phyloP scores from a whole-genome alignment of 129 eudicot genomes.

The Centella asiatica region DNA sequence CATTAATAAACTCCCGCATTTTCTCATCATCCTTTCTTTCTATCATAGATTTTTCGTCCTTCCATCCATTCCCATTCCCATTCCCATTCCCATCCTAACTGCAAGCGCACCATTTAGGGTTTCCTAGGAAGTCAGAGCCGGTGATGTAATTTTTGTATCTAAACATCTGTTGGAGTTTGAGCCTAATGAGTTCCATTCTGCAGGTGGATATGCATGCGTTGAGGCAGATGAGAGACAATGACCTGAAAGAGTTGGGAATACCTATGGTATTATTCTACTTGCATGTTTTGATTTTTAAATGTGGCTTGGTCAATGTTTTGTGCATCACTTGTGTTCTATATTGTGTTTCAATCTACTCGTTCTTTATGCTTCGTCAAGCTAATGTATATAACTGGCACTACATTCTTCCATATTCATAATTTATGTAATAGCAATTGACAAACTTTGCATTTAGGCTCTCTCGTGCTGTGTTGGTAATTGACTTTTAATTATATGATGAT shows the following conservation, averaged over 20 bases:
- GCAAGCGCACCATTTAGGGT: no score
- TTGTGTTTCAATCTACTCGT: background rate
- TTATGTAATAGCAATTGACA: no score
- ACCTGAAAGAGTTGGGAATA: slow-evolving; percentile 84
- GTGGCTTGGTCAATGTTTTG: background rate
- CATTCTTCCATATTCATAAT: background rate
- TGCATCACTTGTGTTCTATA: background rate
- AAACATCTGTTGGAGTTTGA: background rate
- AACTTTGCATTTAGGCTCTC: no score
- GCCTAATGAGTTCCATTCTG: slow-evolving; percentile 12
- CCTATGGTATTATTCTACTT: slow-evolving; percentile 60
- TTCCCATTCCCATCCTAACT: no score
- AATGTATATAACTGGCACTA: background rate
- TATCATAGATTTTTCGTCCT: no score
- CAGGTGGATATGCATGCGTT: slow-evolving; percentile 91
- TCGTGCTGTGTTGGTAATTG: no score
- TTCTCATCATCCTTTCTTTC: no score
- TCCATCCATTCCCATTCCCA: no score
- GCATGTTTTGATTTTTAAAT: background rate
- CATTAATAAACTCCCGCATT: no score
- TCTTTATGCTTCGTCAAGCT: background rate
- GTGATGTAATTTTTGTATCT: background rate
- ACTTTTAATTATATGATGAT: no score
- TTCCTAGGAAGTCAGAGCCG: background rate
- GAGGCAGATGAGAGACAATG: slow-evolving; percentile 85